phyloP scores from a whole-genome alignment of 768 basidiomycete species.

The Suillus alpinus region DNA sequence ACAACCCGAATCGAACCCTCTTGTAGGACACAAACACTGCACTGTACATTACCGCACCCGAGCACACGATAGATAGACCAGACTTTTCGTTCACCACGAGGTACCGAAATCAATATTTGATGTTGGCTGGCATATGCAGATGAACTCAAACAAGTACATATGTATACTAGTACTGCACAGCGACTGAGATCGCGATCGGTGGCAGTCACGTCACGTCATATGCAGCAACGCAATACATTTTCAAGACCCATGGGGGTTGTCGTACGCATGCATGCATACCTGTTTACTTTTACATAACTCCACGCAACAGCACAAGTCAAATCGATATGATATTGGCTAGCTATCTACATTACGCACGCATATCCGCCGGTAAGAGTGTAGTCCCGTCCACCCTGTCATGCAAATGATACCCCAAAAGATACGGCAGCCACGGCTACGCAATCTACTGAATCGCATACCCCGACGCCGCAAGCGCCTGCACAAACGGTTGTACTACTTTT shows the following conservation, averaged over 20 bases:
- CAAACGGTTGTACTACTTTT: constrained; percentile 23
- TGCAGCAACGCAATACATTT: not conserved
- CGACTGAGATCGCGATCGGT: not conserved
- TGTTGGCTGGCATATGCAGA: not conserved
- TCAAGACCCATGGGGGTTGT: not conserved
- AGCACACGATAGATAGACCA: not conserved
- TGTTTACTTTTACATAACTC: not conserved
- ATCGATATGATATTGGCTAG: not conserved
- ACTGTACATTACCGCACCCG: not conserved
- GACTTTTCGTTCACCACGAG: not conserved
- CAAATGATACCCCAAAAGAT: not conserved
- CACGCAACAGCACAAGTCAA: not conserved
- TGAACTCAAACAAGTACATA: not conserved
- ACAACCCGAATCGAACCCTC: not conserved
- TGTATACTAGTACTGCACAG: not conserved
- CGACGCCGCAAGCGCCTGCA: constrained; percentile 31
- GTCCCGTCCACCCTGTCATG: not conserved
- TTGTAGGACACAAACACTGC: not conserved
- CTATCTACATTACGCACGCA: not conserved
- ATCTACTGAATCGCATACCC: constrained; percentile 24
- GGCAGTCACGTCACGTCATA: not conserved
- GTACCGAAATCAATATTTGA: not conserved
- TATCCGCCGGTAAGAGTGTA: not conserved
- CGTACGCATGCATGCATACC: too few species aligned
- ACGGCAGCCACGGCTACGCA: not conserved